Conservation (phyloP, 2,329 filamentous ascomycete genomes). For the Akanthomyces lecanii region DNA sequence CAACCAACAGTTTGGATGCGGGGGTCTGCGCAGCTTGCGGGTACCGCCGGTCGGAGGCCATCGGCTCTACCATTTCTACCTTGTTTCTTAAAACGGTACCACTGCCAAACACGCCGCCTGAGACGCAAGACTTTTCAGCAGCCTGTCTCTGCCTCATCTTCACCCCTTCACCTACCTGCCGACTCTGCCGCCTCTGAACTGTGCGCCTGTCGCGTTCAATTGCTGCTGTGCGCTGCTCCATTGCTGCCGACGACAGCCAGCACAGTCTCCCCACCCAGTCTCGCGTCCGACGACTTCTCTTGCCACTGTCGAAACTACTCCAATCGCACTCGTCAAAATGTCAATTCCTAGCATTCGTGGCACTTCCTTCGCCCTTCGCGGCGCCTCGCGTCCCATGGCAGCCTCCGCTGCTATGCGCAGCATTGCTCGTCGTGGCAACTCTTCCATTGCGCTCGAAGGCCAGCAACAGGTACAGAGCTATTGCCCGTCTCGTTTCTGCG, state of each 20-base stretch:
- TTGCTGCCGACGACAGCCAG: neutral
- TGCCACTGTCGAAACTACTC: neutral
- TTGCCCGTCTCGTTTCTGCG: slow-evolving; percentile 19
- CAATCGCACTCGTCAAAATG: slow-evolving; percentile 32
- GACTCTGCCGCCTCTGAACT: neutral
- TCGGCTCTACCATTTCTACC: slow-evolving; percentile 15
- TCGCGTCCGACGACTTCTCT: neutral
- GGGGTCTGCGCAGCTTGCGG: slow-evolving; percentile 18
- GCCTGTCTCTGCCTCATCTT: neutral
- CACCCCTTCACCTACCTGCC: neutral
- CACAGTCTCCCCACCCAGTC: neutral
- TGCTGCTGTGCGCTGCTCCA: neutral
- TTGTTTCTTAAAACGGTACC: slow-evolving; percentile 1
- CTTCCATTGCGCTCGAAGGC: slow-evolving; percentile 47
- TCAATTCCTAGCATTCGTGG: slow-evolving; percentile 44
- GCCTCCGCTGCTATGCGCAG: slow-evolving; percentile 22
- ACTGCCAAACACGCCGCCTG: neutral
- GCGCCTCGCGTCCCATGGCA: slow-evolving; percentile 32
- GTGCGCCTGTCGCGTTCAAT: neutral
- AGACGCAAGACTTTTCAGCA: neutral
- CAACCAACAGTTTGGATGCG: slow-evolving; percentile 13
- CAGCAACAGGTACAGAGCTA: slow-evolving; percentile 52
- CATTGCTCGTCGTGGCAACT: slow-evolving; percentile 37
- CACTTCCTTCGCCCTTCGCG: slow-evolving; percentile 45
- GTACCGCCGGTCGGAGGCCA: slow-evolving; percentile 24